These are phyloP conservation scores for Cystofilobasidium capitatum DNA, from an alignment of 768 basidiomycete genomes.

Conservation along the genomic window DNA sequence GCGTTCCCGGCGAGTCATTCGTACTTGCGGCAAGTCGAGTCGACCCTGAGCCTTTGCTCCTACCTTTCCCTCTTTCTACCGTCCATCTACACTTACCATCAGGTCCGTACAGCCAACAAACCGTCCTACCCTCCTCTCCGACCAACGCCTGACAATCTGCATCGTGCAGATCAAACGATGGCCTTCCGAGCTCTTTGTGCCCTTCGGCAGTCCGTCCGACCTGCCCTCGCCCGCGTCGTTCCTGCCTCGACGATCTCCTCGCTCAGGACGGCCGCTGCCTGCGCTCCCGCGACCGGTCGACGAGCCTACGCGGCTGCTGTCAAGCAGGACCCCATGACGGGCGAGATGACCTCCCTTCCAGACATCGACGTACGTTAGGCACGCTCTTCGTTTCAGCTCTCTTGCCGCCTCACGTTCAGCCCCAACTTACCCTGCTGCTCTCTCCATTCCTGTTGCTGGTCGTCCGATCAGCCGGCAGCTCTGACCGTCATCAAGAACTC, in stretches of 20 bases:
- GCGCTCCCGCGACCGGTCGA: neutral
- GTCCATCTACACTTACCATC: too few species aligned
- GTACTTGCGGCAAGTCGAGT: too few species aligned
- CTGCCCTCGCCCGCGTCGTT: neutral
- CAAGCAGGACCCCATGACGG: constrained; percentile 26
- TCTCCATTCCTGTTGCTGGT: neutral
- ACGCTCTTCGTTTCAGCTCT: neutral
- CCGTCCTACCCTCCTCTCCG: too few species aligned
- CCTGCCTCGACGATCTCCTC: neutral
- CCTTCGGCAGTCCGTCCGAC: neutral
- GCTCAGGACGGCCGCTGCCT: neutral
- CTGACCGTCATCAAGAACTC: constrained; percentile 32
- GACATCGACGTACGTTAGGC: constrained; percentile 26
- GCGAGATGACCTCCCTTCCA: constrained; percentile 15
- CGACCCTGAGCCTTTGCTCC: too few species aligned
- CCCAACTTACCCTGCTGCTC: neutral
- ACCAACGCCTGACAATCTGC: too few species aligned
- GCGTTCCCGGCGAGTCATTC: too few species aligned
- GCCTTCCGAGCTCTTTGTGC: neutral
- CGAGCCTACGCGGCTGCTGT: constrained; percentile 17
- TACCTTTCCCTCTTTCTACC: too few species aligned
- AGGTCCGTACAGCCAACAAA: too few species aligned
- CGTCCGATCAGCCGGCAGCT: constrained; percentile 30
- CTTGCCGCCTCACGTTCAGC: neutral
- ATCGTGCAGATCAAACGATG: neutral